Conservation (phyloP, 2,329 filamentous ascomycete genomes). For the Colletotrichum nymphaeae region DNA sequence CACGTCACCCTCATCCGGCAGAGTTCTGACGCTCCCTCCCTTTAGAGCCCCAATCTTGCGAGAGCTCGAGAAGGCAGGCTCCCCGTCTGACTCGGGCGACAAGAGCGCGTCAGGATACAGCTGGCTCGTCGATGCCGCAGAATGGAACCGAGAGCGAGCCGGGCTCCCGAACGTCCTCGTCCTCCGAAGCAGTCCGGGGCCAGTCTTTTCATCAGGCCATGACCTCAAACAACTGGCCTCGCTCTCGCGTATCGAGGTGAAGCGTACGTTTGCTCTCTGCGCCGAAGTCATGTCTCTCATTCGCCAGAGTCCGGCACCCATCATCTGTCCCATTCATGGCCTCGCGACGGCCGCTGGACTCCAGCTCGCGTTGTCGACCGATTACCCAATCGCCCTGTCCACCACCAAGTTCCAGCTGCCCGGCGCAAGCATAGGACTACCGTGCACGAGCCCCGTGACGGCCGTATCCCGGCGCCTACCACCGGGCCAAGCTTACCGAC, state of each 20-base stretch:
- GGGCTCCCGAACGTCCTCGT: constrained; percentile 45
- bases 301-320: constrained; percentile 43
- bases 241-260: constrained; percentile 24
- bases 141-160: constrained; percentile 40
- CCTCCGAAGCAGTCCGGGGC: constrained; percentile 43
- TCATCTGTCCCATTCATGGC: constrained; percentile 46
- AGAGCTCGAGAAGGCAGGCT: constrained; percentile 31
- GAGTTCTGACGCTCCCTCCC: constrained; percentile 41
- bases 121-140: constrained; percentile 43
- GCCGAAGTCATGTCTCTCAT: constrained; percentile 47
- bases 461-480: constrained; percentile 42
- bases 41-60: constrained; percentile 40
- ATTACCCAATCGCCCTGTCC: constrained; percentile 42
- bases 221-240: constrained; percentile 43
- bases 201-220: constrained; percentile 47
- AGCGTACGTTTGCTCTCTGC: constrained; percentile 43
- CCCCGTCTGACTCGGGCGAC: background rate
- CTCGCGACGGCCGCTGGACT: constrained; percentile 46
- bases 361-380: constrained; percentile 47
- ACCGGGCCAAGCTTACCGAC: constrained; percentile 40
- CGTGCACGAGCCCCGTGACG: constrained; percentile 45
- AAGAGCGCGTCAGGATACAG: constrained; percentile 15
- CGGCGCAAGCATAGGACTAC: constrained; percentile 44
- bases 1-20: constrained; percentile 37
- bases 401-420: constrained; percentile 42